Base-by-base conservation (phyloP, 495 filamentous ascomycete genomes). In the Haplographium delicatum region DNA sequence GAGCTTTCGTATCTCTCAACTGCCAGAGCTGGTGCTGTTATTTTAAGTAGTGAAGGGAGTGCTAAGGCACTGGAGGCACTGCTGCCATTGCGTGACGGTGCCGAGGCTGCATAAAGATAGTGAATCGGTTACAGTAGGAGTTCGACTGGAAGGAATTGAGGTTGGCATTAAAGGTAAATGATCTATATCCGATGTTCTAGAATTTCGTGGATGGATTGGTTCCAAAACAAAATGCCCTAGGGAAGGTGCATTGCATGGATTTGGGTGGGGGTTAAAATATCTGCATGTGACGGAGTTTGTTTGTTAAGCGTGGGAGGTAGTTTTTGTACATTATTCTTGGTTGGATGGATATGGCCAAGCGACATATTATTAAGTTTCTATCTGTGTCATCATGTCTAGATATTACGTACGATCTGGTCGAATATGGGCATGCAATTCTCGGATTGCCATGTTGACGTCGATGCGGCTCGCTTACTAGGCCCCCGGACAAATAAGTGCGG, bases 1-100 rank as follows among this genome's bases (percentile, higher is more conserved):
- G 91, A 96, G 67, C 83, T 98, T 70, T 88, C 83, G 50, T 98
- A 96, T 60, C 71, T 97, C 49, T 88, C 82, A 56, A 97, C 91
- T 2, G 89, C 89, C 10, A 78, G 85, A 35, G 89, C 91, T 0
- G 93, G 93, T 5, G 91, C 88, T 2, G 91, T 98, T 7, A 86
- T 98, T 56, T 79, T 98, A 48, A 78, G 78, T 1, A 76, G 82
- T 59, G 79, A 84, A 51, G 86, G 90, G 62, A 68, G 90, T 23
- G 69, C 71, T 20, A 75, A 76, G 43, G 90, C 89, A 0, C 69
- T 96, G 58, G 78, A 77, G 47, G 86, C 86, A 0, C 67, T 96
- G 54, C 70, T 67, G 44, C 66, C 65, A 19, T 58, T 74, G 38
- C 58, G n/a, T n/a, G n/a, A n/a, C n/a, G n/a, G n/a, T n/a, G n/a